These are phyloP conservation scores for Sonneratia caseolaris DNA, from an alignment of 345 rosid species.

Conservation along the genomic window DNA sequence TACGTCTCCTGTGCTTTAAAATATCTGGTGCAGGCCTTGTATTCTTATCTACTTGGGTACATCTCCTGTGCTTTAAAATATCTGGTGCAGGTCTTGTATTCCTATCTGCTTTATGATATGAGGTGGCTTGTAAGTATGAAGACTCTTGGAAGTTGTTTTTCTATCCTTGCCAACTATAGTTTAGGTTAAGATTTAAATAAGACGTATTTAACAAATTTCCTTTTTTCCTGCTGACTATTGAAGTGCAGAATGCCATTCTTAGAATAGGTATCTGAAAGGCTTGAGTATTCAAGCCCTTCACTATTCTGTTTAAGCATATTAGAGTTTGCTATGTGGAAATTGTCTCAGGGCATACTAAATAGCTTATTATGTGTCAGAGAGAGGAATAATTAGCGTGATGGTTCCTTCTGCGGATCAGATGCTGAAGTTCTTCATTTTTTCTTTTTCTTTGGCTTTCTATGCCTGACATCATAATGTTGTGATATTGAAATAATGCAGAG, in stretches of 20 bases:
- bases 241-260: not conserved
- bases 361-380: not conserved
- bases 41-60: conserved; percentile 53
- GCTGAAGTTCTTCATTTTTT: not conserved
- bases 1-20: conserved; percentile 23
- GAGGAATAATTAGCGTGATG: not conserved
- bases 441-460: not conserved
- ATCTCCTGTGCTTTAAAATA: conserved; percentile 9
- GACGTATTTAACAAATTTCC: not conserved
- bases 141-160: not conserved
- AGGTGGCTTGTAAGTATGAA: not conserved
- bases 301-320: not conserved
- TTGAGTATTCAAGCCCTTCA: not conserved
- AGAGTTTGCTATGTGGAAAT: not conserved
- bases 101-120: not conserved
- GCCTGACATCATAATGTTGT: not conserved
- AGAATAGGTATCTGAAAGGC: not conserved
- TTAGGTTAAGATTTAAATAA: not conserved
- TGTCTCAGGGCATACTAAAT: not conserved
- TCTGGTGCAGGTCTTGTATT: not conserved
- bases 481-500: conserved; percentile 39
- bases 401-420: not conserved
- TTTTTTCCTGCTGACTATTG: not conserved
- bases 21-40: conserved; percentile 13
- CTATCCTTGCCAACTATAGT: not conserved